Conservation (phyloP, 148 eudicot genomes). For the Arbutus unedo region DNA sequence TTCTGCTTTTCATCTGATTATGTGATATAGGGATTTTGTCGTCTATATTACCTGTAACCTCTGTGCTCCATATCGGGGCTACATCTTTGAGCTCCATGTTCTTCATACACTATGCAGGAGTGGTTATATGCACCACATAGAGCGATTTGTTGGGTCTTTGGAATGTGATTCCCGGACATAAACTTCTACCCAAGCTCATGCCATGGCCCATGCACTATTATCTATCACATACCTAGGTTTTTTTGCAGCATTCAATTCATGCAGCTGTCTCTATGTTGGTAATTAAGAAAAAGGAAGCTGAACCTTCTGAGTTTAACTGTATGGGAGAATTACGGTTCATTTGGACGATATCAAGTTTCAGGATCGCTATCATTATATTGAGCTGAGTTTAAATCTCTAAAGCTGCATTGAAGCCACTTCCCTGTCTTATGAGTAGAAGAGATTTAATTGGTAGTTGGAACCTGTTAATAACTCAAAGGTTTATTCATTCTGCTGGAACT, state of each 20-base stretch:
- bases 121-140: neutral
- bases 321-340: neutral
- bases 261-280: neutral
- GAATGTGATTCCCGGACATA: neutral
- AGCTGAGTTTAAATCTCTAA: neutral
- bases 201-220: slow-evolving; percentile 5
- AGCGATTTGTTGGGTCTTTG: neutral
- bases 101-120: neutral
- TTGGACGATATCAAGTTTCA: neutral
- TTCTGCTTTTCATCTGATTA: neutral
- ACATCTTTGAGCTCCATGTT: neutral
- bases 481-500: neutral
- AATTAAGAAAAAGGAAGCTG: slow-evolving; percentile 3
- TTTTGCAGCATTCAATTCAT: neutral
- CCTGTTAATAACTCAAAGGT: neutral
- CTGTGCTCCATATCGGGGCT: neutral
- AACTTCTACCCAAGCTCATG: neutral
- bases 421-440: neutral
- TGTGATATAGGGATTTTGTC: neutral
- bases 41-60: neutral
- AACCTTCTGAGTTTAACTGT: neutral
- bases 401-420: neutral
- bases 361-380: neutral
- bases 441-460: neutral
- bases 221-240: neutral